These are phyloP conservation scores for Phytomonas sp. DNA, from an alignment of 208 protist species.

Conservation along the genomic window DNA sequence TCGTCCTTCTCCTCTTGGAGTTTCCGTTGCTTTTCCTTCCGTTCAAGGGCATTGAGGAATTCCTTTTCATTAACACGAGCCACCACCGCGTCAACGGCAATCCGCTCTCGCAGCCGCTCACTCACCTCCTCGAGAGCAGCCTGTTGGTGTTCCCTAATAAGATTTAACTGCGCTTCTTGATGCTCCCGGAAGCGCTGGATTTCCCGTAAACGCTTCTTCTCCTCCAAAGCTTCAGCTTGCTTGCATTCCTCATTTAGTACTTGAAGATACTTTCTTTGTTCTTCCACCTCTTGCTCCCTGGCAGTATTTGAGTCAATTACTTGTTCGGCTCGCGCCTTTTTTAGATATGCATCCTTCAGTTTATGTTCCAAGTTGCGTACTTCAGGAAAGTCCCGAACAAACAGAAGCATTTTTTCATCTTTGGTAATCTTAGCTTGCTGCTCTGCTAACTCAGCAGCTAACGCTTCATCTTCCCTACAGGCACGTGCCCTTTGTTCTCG, in stretches of 20 bases:
- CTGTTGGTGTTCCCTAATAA: constrained; percentile 66
- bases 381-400: constrained; percentile 65
- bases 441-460: constrained; percentile 72
- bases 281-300: constrained; percentile 29
- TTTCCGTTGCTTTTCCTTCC: constrained; percentile 63
- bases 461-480: constrained; percentile 53
- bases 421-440: constrained; percentile 58
- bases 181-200: constrained; percentile 66
- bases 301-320: constrained; percentile 39
- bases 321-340: constrained; percentile 69
- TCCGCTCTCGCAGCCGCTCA: constrained; percentile 66
- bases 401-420: constrained; percentile 86
- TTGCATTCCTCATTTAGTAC: constrained; percentile 42
- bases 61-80: constrained; percentile 81
- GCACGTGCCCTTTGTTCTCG: constrained; percentile 35
- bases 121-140: constrained; percentile 44
- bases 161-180: constrained; percentile 63
- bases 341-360: constrained; percentile 70
- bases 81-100: constrained; percentile 83
- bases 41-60: constrained; percentile 58
- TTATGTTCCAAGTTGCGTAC: constrained; percentile 65
- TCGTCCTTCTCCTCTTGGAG: constrained; percentile 75
- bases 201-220: constrained; percentile 35
- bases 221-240: constrained; percentile 41
- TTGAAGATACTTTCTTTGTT: constrained; percentile 59